A percentile compares a stretch with the other conserved stretches of the same genome.
These are phyloP conservation scores for Scedosporium dehoogii DNA, from an alignment of 2,329 filamentous ascomycete species.

Conservation along the genomic window DNA sequence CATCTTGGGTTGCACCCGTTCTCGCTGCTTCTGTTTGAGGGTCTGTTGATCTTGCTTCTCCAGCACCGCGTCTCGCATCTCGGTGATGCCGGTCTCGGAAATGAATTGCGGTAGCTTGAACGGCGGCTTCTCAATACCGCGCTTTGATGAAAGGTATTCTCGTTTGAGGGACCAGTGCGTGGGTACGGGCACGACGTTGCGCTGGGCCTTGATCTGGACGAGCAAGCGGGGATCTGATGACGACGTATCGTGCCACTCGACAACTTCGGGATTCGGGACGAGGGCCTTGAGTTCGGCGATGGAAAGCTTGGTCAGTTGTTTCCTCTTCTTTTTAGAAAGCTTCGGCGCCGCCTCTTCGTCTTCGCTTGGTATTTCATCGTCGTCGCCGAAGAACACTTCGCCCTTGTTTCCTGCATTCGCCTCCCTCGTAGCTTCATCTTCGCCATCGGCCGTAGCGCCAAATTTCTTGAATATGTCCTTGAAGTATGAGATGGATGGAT, in stretches of 20 bases:
- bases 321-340: slow-evolving; percentile 89
- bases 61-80: slow-evolving; percentile 93
- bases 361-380: slow-evolving; percentile 78
- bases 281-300: slow-evolving; percentile 92
- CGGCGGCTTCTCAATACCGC: slow-evolving; percentile 89
- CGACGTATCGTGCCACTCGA: slow-evolving; percentile 95
- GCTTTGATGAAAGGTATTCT: slow-evolving; percentile 93
- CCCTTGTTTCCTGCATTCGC: slow-evolving; percentile 66
- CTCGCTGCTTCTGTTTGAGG: slow-evolving; percentile 90
- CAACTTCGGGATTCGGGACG: slow-evolving; percentile 82
- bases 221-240: slow-evolving; percentile 81
- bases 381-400: slow-evolving; percentile 72
- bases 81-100: slow-evolving; percentile 89
- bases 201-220: slow-evolving; percentile 88
- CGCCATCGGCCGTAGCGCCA: slow-evolving; percentile 52
- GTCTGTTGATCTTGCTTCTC: slow-evolving; percentile 91
- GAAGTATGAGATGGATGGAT: slow-evolving; percentile 76
- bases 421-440: slow-evolving; percentile 55
- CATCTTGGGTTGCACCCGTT: slow-evolving; percentile 90
- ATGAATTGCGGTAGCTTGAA: slow-evolving; percentile 95
- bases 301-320: slow-evolving; percentile 82
- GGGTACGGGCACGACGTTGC: slow-evolving; percentile 92
- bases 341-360: slow-evolving; percentile 64
- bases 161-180: slow-evolving; percentile 92
- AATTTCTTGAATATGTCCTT: slow-evolving; percentile 77